Base-by-base conservation (phyloP, 2,329 filamentous ascomycete genomes). In the Stachybotrys echinatus region DNA sequence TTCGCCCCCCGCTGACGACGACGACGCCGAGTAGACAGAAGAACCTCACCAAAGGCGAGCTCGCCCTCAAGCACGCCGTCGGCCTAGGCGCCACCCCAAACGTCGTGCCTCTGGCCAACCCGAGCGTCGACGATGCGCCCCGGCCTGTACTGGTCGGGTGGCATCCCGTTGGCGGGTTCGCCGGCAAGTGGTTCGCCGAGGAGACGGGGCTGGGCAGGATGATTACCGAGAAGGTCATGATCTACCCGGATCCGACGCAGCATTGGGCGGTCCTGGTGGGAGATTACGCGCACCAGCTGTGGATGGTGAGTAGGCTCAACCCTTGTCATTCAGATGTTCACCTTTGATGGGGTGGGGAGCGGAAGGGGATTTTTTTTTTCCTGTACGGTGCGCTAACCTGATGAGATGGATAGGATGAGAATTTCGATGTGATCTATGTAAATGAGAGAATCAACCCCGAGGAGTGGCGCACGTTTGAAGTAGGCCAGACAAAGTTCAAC, bases 251-350 rank as follows among this genome's bases (percentile, higher is more conserved):
- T 57, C 79, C 79, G 4, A 81, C 77, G 4, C 79, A 83, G 63
- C 79, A 83, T 57, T 83, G 79, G 79, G 78, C 77, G 3, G 75
- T 82, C 2, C 65, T 83, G 0, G 76, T 82, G 1, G 79, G 77
- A 2, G 76, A 74, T 12, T 83, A 69, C 57, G 73, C 71, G 2
- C 79, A 82, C 58, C 70, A 82, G 59, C 63, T 83, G n/a, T 83
- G 79, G 79, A 82, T 82, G 78, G 75, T 75, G 54, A 55, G 67
- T 60, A 37, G 14, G 42, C 4, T 6, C 14, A 12, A 23, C 8
- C 8, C 17, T n/a, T n/a, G n/a, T n/a, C n/a, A n/a, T n/a, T n/a
- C n/a, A n/a, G n/a, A n/a, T n/a, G n/a, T n/a, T n/a, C n/a, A n/a
- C n/a, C n/a, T n/a, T n/a, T n/a, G n/a, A n/a, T n/a, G n/a, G n/a